Base-by-base conservation (phyloP, 352 stramenopile species). In the Phytophthora aleatoria region DNA sequence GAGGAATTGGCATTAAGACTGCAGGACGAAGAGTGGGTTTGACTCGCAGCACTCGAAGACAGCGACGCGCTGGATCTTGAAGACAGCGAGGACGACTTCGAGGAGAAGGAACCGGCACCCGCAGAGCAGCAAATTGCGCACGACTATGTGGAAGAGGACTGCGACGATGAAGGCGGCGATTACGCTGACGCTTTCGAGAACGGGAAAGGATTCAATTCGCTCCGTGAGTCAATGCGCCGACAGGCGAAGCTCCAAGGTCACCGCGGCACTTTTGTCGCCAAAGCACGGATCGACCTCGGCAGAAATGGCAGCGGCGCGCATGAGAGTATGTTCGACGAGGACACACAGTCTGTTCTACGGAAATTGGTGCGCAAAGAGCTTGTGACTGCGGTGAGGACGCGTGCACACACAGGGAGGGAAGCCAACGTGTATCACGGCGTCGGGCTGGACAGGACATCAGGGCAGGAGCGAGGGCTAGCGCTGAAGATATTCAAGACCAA, bases 401-500 rank as follows among this genome's bases (percentile, higher is more conserved):
- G 71, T 8, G 68, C 85, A 39, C 71, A 89, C 54, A 76, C 74
- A 33, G 77, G 78, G 3, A 75, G 69, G 43, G 74, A 83, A 20
- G 73, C 75, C 5, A 72, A 77, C 28, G 69, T 89, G 35, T 91
- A 89, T 56, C 71, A 83, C 56, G 81, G 76, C 3, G 45, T 78
- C 12, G 78, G 73, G 4, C 33, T 53, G 5, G 61, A 79, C 43
- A 63, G 39, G 11, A 50, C 64, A 13, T 71, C 62, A 6, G 63
- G 50, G 5, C 41, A 50, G 1, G 71, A 76, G 11, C 56, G 66
- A 47, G 59, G 61, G 2, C 68, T 71, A 45, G 68, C 67, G 6
- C 74, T 86, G 68, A 92, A 95, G 74, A 75, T 95, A 43, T 90
- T 93, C 74, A 92, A 92, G 67, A 81, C 72, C 2, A 73, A 69